These are phyloP conservation scores for Pistacia atlantica DNA, from an alignment of 345 rosid genomes.

Conservation along the genomic window DNA sequence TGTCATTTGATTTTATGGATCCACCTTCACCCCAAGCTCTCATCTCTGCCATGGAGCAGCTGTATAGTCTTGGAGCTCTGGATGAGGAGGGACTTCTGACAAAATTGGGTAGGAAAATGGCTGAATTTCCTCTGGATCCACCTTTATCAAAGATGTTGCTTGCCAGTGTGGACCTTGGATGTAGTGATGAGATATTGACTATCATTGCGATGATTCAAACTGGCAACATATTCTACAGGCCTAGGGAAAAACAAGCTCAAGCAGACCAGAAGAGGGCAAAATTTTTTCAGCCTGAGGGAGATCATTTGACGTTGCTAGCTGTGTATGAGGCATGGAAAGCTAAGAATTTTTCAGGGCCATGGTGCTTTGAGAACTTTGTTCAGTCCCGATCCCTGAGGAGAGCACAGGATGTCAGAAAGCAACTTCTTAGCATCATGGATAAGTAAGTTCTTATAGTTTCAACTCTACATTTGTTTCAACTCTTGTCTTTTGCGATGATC, in stretches of 20 bases:
- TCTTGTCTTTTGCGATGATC: background rate
- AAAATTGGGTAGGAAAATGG: conserved; percentile 93
- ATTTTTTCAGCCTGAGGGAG: conserved; percentile 91
- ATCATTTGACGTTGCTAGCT: conserved; percentile 90
- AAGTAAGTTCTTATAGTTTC: conserved; percentile 48
- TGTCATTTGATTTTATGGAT: conserved; percentile 82
- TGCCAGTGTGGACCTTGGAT: conserved; percentile 93
- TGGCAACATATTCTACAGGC: conserved; percentile 86
- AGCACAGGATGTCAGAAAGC: conserved; percentile 88
- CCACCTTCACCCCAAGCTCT: conserved; percentile 79
- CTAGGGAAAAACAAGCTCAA: conserved; percentile 93
- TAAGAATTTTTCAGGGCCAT: conserved; percentile 82
- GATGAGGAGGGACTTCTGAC: conserved; percentile 93
- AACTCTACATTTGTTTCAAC: background rate
- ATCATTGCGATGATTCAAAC: conserved; percentile 92
- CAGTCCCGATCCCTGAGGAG: conserved; percentile 77
- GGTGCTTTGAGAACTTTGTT: conserved; percentile 92
- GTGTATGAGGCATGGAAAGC: conserved; percentile 95
- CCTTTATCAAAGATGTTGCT: conserved; percentile 90
- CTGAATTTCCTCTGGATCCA: conserved; percentile 93
- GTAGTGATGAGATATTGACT: conserved; percentile 92
- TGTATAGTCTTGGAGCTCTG: conserved; percentile 81
- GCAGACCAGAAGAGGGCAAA: conserved; percentile 94
- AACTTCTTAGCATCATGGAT: conserved; percentile 88
- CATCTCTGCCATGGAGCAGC: conserved; percentile 89